Conservation (phyloP, 768 basidiomycete genomes). For the Hericium coralloides region DNA sequence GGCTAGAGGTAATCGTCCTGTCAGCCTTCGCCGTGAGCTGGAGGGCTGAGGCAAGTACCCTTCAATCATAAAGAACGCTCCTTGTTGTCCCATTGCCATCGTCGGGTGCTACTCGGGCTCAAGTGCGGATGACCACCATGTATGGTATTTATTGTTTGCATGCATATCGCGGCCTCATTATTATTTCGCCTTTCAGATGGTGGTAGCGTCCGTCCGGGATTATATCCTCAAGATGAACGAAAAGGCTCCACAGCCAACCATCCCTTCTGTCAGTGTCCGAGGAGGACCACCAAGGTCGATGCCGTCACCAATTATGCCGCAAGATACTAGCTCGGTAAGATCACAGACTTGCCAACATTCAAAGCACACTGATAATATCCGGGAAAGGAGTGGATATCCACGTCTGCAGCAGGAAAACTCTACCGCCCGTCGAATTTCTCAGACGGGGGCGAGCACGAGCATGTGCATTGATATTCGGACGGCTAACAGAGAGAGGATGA, state of each 20-base stretch:
- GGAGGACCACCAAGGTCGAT: conserved; percentile 9
- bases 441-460: conserved; percentile 10
- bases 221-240: conserved; percentile 52
- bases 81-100: conserved; percentile 75
- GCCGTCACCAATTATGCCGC: conserved; percentile 10
- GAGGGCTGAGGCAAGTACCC: conserved; percentile 1
- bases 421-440: conserved; percentile 11
- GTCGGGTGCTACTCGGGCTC: conserved; percentile 78
- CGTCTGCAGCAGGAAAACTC: conserved; percentile 10
- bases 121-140: conserved; percentile 71
- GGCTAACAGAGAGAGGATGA: not conserved
- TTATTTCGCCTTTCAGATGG: conserved; percentile 33
- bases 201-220: conserved; percentile 57
- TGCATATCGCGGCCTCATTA: not conserved
- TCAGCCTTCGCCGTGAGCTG: not conserved
- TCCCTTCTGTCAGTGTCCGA: not conserved
- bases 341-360: not conserved
- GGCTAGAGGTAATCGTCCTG: conserved; percentile 53
- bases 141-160: conserved; percentile 26
- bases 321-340: conserved; percentile 10
- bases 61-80: conserved; percentile 47
- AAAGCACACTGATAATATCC: not conserved
- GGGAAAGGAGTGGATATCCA: conserved; percentile 7
- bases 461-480: not conserved
- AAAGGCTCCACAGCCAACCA: conserved; percentile 11